These are phyloP conservation scores for Maudiozyma bulderi DNA, from an alignment of 805 yeast species.

Conservation along the genomic window DNA sequence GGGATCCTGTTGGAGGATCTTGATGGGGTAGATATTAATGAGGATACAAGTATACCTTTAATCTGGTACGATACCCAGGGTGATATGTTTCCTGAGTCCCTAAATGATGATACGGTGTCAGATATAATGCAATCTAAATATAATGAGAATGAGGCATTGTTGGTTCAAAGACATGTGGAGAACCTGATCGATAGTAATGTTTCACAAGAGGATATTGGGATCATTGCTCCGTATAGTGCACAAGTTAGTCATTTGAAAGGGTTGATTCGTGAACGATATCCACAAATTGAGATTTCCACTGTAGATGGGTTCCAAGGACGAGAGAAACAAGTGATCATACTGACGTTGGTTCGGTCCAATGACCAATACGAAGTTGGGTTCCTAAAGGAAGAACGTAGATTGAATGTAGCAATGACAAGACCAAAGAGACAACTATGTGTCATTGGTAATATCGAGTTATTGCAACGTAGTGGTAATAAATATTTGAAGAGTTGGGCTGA, in stretches of 20 bases:
- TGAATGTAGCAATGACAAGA: slow-evolving; percentile 91
- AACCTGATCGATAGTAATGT: slow-evolving; percentile 47
- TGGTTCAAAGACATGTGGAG: slow-evolving; percentile 50
- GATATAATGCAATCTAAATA: slow-evolving; percentile 32
- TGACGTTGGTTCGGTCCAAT: slow-evolving; percentile 78
- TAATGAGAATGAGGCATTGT: slow-evolving; percentile 65
- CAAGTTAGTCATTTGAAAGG: slow-evolving; percentile 61
- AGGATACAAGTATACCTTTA: slow-evolving; percentile 45
- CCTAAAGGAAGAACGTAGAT: slow-evolving; percentile 62
- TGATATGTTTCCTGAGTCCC: slow-evolving; percentile 63
- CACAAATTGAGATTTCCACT: slow-evolving; percentile 65
- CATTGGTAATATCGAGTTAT: slow-evolving; percentile 75
- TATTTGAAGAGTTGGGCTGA: slow-evolving; percentile 58
- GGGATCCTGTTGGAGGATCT: slow-evolving; percentile 46
- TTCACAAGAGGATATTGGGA: slow-evolving; percentile 52
- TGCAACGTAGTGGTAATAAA: slow-evolving; percentile 33
- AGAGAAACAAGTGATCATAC: slow-evolving; percentile 78
- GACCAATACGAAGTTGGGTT: slow-evolving; percentile 68
- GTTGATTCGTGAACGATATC: slow-evolving; percentile 31
- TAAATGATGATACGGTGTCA: slow-evolving; percentile 18
- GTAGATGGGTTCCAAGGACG: slow-evolving; percentile 97
- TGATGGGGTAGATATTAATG: slow-evolving; percentile 38
- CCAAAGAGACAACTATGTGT: slow-evolving; percentile 78
- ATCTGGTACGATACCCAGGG: slow-evolving; percentile 94
- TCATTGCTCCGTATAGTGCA: slow-evolving; percentile 85